Percentiles rank a stretch among this genome's conserved stretches.
phyloP scores from a whole-genome alignment of 2,329 filamentous ascomycete species.

The Fusarium staphyleae region DNA sequence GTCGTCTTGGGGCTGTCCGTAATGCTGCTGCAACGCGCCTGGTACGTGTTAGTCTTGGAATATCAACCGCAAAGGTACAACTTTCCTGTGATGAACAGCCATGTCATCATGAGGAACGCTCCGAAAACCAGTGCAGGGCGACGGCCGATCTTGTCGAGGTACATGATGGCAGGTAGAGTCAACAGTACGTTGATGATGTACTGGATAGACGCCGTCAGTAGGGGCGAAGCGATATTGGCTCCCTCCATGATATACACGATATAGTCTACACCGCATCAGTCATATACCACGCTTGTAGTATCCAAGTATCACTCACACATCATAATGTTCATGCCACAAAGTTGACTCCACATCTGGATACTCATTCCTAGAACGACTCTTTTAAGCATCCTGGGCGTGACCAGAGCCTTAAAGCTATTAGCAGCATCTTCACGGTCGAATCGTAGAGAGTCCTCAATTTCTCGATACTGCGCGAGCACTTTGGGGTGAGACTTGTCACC shows the following conservation, averaged over 20 bases:
- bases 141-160: constrained; percentile 65
- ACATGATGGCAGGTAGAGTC: constrained; percentile 66
- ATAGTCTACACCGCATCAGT: constrained; percentile 49
- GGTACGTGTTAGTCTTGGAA: neutral
- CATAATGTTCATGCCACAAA: constrained; percentile 68
- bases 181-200: constrained; percentile 69
- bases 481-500: constrained; percentile 64
- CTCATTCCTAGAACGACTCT: constrained; percentile 64
- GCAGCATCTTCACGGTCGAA: constrained; percentile 61
- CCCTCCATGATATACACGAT: constrained; percentile 68
- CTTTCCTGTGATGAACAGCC: constrained; percentile 66
- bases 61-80: neutral
- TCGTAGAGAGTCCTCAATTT: constrained; percentile 62
- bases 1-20: constrained; percentile 56
- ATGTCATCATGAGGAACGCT: constrained; percentile 65
- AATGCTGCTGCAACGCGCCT: constrained; percentile 64
- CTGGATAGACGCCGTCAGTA: constrained; percentile 67
- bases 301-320: constrained; percentile 47
- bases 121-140: constrained; percentile 63
- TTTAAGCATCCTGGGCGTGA: constrained; percentile 60
- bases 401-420: constrained; percentile 58
- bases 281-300: neutral
- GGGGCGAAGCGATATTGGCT: constrained; percentile 61
- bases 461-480: constrained; percentile 69
- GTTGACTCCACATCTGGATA: constrained; percentile 66